Conservation (phyloP, 305 asterid species). For the Lippia alba region DNA sequence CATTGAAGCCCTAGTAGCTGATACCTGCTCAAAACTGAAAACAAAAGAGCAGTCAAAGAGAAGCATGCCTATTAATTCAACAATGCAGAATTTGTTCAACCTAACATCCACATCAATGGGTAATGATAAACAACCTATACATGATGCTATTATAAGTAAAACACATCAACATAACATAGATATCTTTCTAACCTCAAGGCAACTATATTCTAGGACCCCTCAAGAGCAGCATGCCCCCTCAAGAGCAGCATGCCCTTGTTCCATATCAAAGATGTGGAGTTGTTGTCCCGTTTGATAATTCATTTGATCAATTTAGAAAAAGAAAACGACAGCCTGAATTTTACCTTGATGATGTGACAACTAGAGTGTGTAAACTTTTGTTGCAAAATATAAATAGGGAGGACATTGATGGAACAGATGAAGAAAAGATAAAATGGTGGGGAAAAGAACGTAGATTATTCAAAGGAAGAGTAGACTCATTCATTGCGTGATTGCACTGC, state of each 20-base stretch:
- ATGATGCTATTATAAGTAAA: constrained; percentile 35
- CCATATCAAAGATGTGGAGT: constrained; percentile 71
- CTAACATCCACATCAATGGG: constrained; percentile 44
- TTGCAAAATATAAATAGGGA: constrained; percentile 89
- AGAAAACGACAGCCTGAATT: constrained; percentile 79
- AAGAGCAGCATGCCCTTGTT: constrained; percentile 66
- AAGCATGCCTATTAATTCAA: constrained; percentile 48
- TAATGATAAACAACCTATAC: constrained; percentile 29
- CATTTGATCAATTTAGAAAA: constrained; percentile 53
- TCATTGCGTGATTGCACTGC: constrained; percentile 97
- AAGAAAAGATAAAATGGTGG: constrained; percentile 92
- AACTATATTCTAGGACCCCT: too few species aligned
- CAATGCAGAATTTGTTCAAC: constrained; percentile 41
- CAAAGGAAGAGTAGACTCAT: constrained; percentile 90
- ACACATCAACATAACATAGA: constrained; percentile 16
- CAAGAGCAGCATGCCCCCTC: constrained; percentile 59
- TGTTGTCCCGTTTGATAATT: constrained; percentile 61
- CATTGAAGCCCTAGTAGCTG: constrained; percentile 63
- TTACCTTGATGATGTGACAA: constrained; percentile 95
- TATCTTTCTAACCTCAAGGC: constrained; percentile 35
- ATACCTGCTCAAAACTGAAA: constrained; percentile 44
- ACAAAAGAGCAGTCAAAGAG: constrained; percentile 73
- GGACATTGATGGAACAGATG: constrained; percentile 93
- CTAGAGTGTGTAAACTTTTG: constrained; percentile 92
- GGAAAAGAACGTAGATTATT: constrained; percentile 90